Evolutionary conservation across 768 basidiomycete species (phyloP).

Genomic region (Lanmaoa rubissima): DNA sequence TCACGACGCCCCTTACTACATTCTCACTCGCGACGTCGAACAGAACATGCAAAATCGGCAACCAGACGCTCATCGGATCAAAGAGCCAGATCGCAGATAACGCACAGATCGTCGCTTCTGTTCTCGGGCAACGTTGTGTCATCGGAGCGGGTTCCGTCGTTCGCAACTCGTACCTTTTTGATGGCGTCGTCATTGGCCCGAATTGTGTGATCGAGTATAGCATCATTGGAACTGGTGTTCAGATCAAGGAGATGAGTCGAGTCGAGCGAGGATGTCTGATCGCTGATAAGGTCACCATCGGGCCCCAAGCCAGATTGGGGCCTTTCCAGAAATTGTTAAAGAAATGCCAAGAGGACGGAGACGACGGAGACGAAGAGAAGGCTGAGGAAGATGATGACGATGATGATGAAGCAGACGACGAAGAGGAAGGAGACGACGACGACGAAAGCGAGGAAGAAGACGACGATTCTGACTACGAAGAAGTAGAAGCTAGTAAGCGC

Average conservation of each 20-base stretch:
- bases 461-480: slow-evolving; percentile 64
- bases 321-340: slow-evolving; percentile 76
- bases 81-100: slow-evolving; percentile 64
- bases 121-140: slow-evolving; percentile 72
- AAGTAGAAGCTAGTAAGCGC: slow-evolving; percentile 61
- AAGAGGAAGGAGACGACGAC: slow-evolving; percentile 34
- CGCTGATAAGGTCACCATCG: slow-evolving; percentile 77
- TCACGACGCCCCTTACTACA: background rate
- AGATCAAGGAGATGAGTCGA: slow-evolving; percentile 60
- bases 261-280: slow-evolving; percentile 80
- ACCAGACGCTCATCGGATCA: slow-evolving; percentile 84
- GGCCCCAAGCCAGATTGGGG: slow-evolving; percentile 61
- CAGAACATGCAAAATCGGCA: slow-evolving; percentile 80
- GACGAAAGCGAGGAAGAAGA: slow-evolving; percentile 30
- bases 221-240: slow-evolving; percentile 79
- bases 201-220: slow-evolving; percentile 71
- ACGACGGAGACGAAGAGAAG: slow-evolving; percentile 23
- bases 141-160: slow-evolving; percentile 74
- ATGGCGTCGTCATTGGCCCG: slow-evolving; percentile 68
- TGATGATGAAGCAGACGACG: slow-evolving; percentile 33
- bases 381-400: slow-evolving; percentile 17
- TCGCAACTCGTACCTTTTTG: slow-evolving; percentile 79
- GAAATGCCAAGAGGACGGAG: slow-evolving; percentile 36
- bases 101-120: slow-evolving; percentile 65
- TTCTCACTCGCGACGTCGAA: background rate